A percentile compares a stretch with the other conserved stretches of the same genome.
phyloP scores from a whole-genome alignment of 208 protist genomes.

The Acanthamoeba triangularis region DNA sequence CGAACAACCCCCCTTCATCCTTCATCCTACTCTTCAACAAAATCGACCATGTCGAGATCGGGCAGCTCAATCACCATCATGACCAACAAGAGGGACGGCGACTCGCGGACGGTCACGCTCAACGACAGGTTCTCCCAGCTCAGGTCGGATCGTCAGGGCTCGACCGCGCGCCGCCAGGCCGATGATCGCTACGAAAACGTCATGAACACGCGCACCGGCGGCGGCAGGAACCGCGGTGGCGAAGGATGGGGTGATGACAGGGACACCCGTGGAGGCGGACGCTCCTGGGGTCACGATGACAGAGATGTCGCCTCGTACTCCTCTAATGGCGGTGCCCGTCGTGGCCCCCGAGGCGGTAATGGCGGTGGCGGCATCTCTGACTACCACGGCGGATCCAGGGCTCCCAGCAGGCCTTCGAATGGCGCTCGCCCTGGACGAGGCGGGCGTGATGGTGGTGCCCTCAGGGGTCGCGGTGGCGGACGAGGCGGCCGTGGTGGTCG shows the following conservation, averaged over 20 bases:
- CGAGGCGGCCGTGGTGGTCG: not conserved
- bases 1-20: not conserved
- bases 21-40: not conserved
- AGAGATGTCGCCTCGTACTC: not conserved
- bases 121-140: slow-evolving; percentile 52
- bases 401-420: not conserved
- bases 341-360: not conserved
- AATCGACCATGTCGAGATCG: not conserved
- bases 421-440: not conserved
- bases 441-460: not conserved
- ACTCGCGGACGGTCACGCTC: slow-evolving; percentile 9
- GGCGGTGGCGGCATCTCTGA: no score
- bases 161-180: not conserved
- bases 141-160: not conserved
- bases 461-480: not conserved
- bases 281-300: slow-evolving; percentile 11
- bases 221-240: not conserved
- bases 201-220: not conserved
- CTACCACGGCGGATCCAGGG: not conserved
- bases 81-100: not conserved
- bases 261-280: not conserved
- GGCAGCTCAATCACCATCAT: slow-evolving; percentile 13
- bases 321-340: not conserved
- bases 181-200: not conserved
- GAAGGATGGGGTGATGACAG: not conserved